Evolutionary conservation across 176 grass and related monocot species (phyloP).

Genomic region (Carex kokanica): DNA sequence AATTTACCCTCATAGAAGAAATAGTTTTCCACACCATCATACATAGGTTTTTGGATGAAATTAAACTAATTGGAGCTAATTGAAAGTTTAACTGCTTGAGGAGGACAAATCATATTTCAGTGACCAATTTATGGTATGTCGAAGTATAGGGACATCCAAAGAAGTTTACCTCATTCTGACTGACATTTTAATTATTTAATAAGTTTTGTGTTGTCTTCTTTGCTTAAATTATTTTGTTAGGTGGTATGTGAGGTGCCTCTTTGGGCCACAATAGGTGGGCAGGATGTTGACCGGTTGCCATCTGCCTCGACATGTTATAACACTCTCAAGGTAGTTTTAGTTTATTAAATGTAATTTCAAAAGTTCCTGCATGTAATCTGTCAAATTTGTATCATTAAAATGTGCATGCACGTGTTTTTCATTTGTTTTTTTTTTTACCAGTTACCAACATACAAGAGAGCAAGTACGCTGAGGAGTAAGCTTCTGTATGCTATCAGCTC

Average conservation of each 20-base stretch:
- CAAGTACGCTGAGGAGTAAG: slow-evolving; percentile 83
- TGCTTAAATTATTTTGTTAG: slow-evolving; percentile 33
- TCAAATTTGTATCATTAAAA: not conserved
- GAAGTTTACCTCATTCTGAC: not conserved
- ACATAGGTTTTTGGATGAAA: not conserved
- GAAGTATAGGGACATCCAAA: not conserved
- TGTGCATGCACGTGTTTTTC: not conserved
- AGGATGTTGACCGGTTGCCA: slow-evolving; percentile 90
- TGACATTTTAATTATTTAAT: not conserved
- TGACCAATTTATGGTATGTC: not conserved
- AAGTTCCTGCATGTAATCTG: not conserved
- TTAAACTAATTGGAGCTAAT: not conserved
- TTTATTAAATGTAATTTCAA: not conserved
- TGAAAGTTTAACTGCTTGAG: not conserved
- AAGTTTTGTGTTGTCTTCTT: not conserved
- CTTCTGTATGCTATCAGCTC: slow-evolving; percentile 83
- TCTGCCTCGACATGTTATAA: slow-evolving; percentile 99
- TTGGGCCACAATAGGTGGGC: slow-evolving; percentile 89
- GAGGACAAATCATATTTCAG: not conserved
- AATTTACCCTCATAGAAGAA: not conserved
- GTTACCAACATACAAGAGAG: slow-evolving; percentile 82
- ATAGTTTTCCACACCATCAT: not conserved
- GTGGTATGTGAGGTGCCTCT: slow-evolving; percentile 82
- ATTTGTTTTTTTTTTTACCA: slow-evolving; percentile 34
- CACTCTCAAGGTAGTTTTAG: slow-evolving; percentile 64